Evolutionary conservation across 78 protist species (phyloP).

Genomic region (Reticulomyxa filosa): DNA sequence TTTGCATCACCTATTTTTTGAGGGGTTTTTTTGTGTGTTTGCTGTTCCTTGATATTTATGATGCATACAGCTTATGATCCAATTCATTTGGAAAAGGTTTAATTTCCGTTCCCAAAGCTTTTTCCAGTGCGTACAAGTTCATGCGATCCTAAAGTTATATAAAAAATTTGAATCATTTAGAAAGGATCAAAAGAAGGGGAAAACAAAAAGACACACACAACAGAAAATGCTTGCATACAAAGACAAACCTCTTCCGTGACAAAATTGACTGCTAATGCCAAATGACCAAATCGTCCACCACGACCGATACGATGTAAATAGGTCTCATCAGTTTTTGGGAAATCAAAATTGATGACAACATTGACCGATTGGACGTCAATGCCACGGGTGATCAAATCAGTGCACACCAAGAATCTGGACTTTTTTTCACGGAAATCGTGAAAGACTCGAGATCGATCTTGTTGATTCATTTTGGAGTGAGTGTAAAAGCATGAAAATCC

Average conservation of each 20-base stretch:
- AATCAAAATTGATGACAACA: constrained; percentile 95
- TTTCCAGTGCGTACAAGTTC: constrained; percentile 70
- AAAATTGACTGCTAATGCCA: constrained; percentile 95
- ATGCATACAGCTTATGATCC: too few species aligned
- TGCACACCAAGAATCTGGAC: constrained; percentile 82
- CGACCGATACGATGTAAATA: constrained; percentile 97
- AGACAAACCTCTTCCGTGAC: constrained; percentile 81
- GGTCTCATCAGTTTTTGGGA: constrained; percentile 85
- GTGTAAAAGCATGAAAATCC: constrained; percentile 86
- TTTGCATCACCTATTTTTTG: too few species aligned
- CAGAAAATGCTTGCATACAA: too few species aligned
- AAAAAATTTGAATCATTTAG: too few species aligned
- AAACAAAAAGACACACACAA: too few species aligned
- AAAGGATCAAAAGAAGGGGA: too few species aligned
- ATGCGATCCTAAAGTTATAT: too few species aligned
- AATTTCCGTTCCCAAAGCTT: constrained; percentile 86
- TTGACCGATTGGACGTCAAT: constrained; percentile 92
- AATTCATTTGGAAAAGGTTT: constrained; percentile 88
- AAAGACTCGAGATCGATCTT: constrained; percentile 85
- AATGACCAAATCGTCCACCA: constrained; percentile 90
- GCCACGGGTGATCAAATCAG: constrained; percentile 30
- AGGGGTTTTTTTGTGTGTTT: too few species aligned
- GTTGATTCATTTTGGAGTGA: constrained; percentile 89
- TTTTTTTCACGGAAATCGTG: constrained; percentile 83
- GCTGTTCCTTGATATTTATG: constrained; percentile 32